Evolutionary conservation across 2,329 filamentous ascomycete species (phyloP), one percentile per base, ranked within the genome.

Genomic region (Sclerotinia subarctica): DNA sequence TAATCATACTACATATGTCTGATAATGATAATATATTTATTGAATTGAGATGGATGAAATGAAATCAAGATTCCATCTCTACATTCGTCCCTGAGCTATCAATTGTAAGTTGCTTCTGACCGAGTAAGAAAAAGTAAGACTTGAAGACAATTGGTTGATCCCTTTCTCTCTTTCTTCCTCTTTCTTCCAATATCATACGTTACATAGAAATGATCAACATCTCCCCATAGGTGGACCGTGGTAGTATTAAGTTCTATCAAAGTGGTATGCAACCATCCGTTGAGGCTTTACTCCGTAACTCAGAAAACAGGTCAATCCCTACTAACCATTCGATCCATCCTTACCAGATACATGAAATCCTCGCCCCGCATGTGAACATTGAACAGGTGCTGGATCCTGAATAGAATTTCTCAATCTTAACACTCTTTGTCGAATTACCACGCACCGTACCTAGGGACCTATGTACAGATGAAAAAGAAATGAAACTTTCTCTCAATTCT

Each of bases 161-260:
- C 52, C 11, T 21, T 26, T 53, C 15, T 15, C 11, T 19, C 51
- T 26, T 21, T 13, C 38, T 32, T 32, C 26, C 17, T 32, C 51
- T 53, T 10, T 17, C 38, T 8, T 38, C 38, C 56, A 52, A 11
- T 64, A 73, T 73, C 71, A 71, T 64, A 73, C 72, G 72, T 73
- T 73, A 73, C 72, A 73, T 73, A 19, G 58, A 46, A 68, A 66
- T 49, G 67, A 69, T 68, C 68, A 52, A 63, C 71, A 71, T 70
- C 66, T 68, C 35, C 51, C 38, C 21, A 57, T 59, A 5, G 53
- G 32, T 57, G 38, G 38, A 42, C 4, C 38, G 38, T 42, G 53
- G 53, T 56, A 24, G 21, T 32, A 56, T 56, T 32, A 56, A 38
- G 21, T 38, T 56, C 35, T 26, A 46, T 17, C 57, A 32, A 63